Evolutionary conservation across 805 yeast species (phyloP), one percentile per base, ranked within the genome.

Genomic region (Metschnikowia kunwiensis): DNA sequence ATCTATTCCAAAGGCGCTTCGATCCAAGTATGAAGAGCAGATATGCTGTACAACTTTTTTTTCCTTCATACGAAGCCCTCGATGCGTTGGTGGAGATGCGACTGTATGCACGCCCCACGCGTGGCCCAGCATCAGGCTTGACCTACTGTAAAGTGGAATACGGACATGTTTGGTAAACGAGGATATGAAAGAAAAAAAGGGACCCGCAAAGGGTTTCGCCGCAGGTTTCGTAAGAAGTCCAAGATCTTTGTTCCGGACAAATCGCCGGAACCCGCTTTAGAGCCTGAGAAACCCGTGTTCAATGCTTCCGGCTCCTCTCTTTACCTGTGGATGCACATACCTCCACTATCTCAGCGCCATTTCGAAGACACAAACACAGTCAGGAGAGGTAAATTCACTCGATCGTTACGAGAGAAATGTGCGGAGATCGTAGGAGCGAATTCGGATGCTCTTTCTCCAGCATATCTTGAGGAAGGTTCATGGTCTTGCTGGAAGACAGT

Each of bases 401-500:
- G 23, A 14, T 29, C 51, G 17, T 29, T 44, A 14, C 18, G 51
- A 16, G 43, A 44, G 10, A 22, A 57, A 2, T 63, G 68, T 39
- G 57, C 63, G 5, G 42, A 43, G 6, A 38, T 42, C n/a, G 29
- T 67, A 10, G 70, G 70, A 1, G 39, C 31, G 4, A 55, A 64
- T 30, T 51, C 54, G 2, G 50, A 55, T 5, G 34, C 39, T 6
- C 15, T 65, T n/a, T 51, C 48, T 14, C 17, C 42, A 0, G 27
- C 43, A 0, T 44, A 54, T 30, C 40, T 66, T 9, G 44, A 46
- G 5, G 39, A 45, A 11, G 58, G 60, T 1, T 46, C 66, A 5
- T 53, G 61, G 51, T 28, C 54, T 11, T 55, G 60, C 40, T 58
- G 68, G 58, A 40, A 30, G 12, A 22, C 43, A 13, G 64, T 68